These are phyloP conservation scores for Ensete ventricosum DNA, from an alignment of 176 grass and related monocot species.

Conservation along the genomic window DNA sequence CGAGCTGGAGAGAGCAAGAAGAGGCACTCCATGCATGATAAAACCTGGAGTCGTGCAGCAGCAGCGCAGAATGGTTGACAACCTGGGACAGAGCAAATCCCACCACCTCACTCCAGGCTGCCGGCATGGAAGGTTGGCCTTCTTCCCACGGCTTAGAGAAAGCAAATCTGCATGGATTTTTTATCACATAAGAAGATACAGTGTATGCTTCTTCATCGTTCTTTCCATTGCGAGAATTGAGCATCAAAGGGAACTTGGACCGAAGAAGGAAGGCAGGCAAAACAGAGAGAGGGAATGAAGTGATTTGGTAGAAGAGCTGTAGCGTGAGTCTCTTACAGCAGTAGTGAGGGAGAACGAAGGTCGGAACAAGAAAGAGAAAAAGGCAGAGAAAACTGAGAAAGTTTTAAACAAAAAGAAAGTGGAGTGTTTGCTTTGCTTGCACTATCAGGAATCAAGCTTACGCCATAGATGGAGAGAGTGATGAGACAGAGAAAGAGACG, in stretches of 20 bases:
- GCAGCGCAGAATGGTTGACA: neutral
- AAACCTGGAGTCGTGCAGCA: neutral
- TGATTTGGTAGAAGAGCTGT: neutral
- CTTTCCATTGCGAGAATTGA: neutral
- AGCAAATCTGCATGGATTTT: neutral
- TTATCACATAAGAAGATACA: neutral
- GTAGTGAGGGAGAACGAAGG: slow-evolving; percentile 4
- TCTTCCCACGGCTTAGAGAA: neutral
- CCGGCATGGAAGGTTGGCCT: neutral
- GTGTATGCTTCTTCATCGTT: neutral
- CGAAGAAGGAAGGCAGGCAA: neutral
- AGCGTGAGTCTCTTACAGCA: neutral
- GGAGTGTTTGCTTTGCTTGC: slow-evolving; percentile 20
- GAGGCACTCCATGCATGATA: neutral
- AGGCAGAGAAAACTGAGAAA: neutral
- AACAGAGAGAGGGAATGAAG: neutral
- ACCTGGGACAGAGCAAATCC: slow-evolving; percentile 10
- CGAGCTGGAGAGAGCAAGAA: neutral
- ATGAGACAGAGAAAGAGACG: neutral
- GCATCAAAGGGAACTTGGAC: too few species aligned
- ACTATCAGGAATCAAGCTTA: slow-evolving; percentile 22
- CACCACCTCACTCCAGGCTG: neutral
- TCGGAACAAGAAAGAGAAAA: neutral
- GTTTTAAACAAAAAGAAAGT: neutral
- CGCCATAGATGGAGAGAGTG: neutral